Evolutionary conservation across 495 filamentous ascomycete genomes (phyloP).

Genomic region (Pseudevernia furfuracea): DNA sequence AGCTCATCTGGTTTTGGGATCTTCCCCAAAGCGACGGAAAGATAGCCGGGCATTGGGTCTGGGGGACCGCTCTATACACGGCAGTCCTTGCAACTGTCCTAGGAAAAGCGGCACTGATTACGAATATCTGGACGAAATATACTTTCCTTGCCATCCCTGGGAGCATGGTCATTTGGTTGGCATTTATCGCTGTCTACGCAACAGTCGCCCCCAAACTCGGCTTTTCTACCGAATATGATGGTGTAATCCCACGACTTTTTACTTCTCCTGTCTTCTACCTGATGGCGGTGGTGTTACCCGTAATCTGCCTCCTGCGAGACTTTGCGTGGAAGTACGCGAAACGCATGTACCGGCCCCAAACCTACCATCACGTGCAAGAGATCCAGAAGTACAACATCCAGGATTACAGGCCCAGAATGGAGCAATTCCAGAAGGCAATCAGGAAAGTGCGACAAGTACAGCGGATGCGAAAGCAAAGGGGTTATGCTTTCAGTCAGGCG

Average conservation of each 20-base stretch:
- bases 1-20: constrained; percentile 74
- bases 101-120: constrained; percentile 89
- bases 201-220: constrained; percentile 78
- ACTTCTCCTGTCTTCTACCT: constrained; percentile 81
- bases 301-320: constrained; percentile 80
- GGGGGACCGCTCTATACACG: constrained; percentile 88
- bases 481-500: constrained; percentile 96
- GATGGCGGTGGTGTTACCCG: constrained; percentile 71
- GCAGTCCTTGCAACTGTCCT: constrained; percentile 86
- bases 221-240: constrained; percentile 78
- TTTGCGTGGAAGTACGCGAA: constrained; percentile 80
- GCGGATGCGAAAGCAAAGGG: constrained; percentile 97
- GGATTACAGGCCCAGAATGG: constrained; percentile 97
- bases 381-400: constrained; percentile 99
- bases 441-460: constrained; percentile 97
- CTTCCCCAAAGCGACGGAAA: constrained; percentile 66
- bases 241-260: constrained; percentile 74
- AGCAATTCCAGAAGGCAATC: constrained; percentile 99
- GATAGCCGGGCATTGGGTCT: constrained; percentile 90
- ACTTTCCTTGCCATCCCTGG: constrained; percentile 93
- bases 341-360: constrained; percentile 91
- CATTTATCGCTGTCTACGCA: constrained; percentile 84
- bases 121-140: constrained; percentile 98
- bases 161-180: constrained; percentile 83
- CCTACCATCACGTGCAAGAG: constrained; percentile 98